These are phyloP conservation scores for Pulveroboletus frians DNA, from an alignment of 768 basidiomycete genomes.

Conservation along the genomic window DNA sequence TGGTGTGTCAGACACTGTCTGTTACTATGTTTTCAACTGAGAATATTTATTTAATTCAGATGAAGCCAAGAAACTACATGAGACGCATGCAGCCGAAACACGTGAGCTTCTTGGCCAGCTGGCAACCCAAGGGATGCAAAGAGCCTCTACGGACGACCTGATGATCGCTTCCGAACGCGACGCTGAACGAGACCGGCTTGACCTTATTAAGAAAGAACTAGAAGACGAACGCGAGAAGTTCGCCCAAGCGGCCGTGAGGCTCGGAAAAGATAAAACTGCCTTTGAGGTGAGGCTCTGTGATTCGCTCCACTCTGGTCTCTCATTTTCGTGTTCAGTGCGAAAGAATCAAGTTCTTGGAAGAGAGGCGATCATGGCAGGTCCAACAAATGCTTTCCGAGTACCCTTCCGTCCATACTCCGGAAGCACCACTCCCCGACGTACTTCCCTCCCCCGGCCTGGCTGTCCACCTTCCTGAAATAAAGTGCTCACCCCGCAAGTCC, in stretches of 20 bases:
- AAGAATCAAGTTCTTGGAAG: constrained; percentile 55
- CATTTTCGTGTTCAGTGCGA: constrained; percentile 44
- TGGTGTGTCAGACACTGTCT: constrained; percentile 36
- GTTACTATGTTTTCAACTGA: constrained; percentile 9
- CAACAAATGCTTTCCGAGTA: constrained; percentile 56
- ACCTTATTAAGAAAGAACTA: constrained; percentile 49
- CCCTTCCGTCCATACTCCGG: constrained; percentile 35
- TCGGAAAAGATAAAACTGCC: constrained; percentile 59
- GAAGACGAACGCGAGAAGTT: constrained; percentile 62
- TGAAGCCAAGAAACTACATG: constrained; percentile 43
- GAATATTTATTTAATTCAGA: constrained; percentile 29
- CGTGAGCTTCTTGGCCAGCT: constrained; percentile 55
- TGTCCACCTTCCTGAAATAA: constrained; percentile 27
- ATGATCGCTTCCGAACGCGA: constrained; percentile 50
- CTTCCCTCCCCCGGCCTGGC: constrained; percentile 19
- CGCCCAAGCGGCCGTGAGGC: constrained; percentile 54
- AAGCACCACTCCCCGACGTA: constrained; percentile 20
- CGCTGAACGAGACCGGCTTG: constrained; percentile 50
- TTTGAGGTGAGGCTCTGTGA: constrained; percentile 52
- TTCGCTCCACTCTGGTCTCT: background rate
- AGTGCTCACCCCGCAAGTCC: constrained; percentile 41
- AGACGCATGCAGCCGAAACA: constrained; percentile 39
- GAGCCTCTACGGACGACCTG: constrained; percentile 39
- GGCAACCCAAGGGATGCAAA: constrained; percentile 34
- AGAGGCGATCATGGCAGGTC: constrained; percentile 70